Evolutionary conservation across 768 basidiomycete genomes (phyloP).

Genomic region (Xerocomus potaroensis): DNA sequence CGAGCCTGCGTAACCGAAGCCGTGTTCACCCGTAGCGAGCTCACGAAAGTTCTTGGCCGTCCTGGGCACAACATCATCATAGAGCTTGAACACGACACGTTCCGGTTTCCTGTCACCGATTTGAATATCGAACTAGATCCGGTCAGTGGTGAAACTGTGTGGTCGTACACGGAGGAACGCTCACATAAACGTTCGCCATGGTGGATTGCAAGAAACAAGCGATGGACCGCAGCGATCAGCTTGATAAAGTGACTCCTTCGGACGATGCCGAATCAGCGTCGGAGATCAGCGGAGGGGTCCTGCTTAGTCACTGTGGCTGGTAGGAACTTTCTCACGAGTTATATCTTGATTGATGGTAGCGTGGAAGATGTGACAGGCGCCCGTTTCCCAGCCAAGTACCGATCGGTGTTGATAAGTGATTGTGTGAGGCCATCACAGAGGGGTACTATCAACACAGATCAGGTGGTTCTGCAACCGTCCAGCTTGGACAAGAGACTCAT

Average conservation of each 20-base stretch:
- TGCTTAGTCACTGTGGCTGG: background rate
- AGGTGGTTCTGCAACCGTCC: too few relatives aligned
- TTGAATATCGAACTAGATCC: slow-evolving; percentile 59
- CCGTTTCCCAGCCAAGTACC: too few relatives aligned
- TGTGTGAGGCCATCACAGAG: too few relatives aligned
- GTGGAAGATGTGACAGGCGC: too few relatives aligned
- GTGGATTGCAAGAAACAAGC: slow-evolving; percentile 5
- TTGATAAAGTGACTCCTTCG: slow-evolving; percentile 4
- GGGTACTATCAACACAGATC: too few relatives aligned
- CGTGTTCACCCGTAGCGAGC: slow-evolving; percentile 71
- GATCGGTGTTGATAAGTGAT: too few relatives aligned
- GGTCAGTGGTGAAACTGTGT: background rate
- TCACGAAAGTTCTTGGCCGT: slow-evolving; percentile 87
- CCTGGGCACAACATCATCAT: slow-evolving; percentile 69
- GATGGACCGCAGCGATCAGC: background rate
- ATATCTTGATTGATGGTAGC: background rate
- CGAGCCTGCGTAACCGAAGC: slow-evolving; percentile 67
- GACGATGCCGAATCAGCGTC: slow-evolving; percentile 10
- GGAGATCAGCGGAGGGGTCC: slow-evolving; percentile 1
- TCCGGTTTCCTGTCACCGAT: slow-evolving; percentile 41
- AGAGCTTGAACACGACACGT: slow-evolving; percentile 81
- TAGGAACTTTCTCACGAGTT: background rate
- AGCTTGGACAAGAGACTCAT: too few relatives aligned
- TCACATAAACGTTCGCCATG: slow-evolving; percentile 23
- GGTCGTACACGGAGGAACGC: background rate